These are phyloP conservation scores for Elongisporangium undulatum DNA, from an alignment of 352 stramenopile species.

Conservation along the genomic window DNA sequence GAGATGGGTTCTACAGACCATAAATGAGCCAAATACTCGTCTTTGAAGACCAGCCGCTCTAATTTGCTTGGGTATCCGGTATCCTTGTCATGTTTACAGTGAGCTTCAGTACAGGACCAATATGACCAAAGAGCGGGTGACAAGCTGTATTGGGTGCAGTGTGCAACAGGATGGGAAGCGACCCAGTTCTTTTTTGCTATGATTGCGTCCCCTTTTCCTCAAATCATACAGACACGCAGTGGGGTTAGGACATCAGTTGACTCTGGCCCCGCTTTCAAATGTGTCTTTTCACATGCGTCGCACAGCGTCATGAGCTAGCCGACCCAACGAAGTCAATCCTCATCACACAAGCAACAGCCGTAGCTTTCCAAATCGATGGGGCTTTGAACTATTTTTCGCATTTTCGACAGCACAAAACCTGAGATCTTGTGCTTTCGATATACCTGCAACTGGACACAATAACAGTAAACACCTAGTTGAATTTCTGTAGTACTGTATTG, in stretches of 20 bases:
- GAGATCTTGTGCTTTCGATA: neutral
- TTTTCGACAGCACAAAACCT: neutral
- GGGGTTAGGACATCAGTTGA: neutral
- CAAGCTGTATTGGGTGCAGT: neutral
- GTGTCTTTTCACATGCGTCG: neutral
- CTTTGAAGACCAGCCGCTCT: neutral
- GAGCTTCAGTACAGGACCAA: neutral
- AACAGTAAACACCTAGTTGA: neutral
- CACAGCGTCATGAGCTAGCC: neutral
- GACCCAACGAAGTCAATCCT: neutral
- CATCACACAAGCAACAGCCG: neutral
- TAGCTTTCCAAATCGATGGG: neutral
- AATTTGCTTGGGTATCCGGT: neutral
- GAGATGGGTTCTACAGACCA: neutral
- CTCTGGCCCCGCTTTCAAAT: neutral
- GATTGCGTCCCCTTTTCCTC: neutral
- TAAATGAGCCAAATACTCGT: neutral
- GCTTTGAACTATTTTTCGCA: neutral
- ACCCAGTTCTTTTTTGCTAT: neutral
- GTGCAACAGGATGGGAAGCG: neutral
- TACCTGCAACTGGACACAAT: too few relatives aligned
- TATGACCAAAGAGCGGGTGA: neutral
- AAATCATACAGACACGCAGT: neutral
- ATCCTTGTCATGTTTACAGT: neutral
- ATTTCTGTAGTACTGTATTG: neutral